Evolutionary conservation across 345 rosid species (phyloP), one percentile per base, ranked within the genome.

Genomic region (Psidium guajava): DNA sequence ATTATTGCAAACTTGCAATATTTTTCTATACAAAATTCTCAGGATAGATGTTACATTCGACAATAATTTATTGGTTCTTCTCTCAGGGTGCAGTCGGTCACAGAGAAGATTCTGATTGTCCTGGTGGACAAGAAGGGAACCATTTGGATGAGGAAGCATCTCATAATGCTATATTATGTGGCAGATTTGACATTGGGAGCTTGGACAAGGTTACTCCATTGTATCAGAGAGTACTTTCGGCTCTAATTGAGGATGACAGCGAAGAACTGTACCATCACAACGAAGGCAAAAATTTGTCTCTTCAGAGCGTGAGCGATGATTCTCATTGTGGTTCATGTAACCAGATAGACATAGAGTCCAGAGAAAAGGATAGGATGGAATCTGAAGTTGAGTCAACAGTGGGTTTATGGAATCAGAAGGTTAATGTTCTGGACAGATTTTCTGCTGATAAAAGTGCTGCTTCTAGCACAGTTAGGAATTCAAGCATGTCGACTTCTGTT

Each of bases 261-360:
- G 99, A 96, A 84, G 99, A 96, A 89, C 85, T 91, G 77, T 91
- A 85, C 90, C 91, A 88, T 61, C 91, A 90, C 18, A 82, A 87
- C 36, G 98, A 94, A 90, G 95, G 94, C 84, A 96, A 93, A 87
- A 94, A 91, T 87, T 86, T 93, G 89, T 90, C 96, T 81, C 93
- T 93, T 84, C 98, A 97, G 88, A 92, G 95, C 80, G 94, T 93
- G 36, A 96, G 99, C 85, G 99, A 97, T 91, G 99, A 95, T 90
- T 97, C 99, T 88, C 98, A 96, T 87, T 95, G 97, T 87, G 98
- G 98, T 90, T 95, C 99, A 42, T 97, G 99, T 85, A 96, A 94
- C 88, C 94, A 90, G 87, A 92, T 93, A 82, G 99, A 97, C 87
- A 88, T 92, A 50, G 99, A 96, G 86, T 88, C 92, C 86, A 96